These are phyloP conservation scores for Hirschioporus abietinus DNA, from an alignment of 768 basidiomycete genomes.

Conservation along the genomic window DNA sequence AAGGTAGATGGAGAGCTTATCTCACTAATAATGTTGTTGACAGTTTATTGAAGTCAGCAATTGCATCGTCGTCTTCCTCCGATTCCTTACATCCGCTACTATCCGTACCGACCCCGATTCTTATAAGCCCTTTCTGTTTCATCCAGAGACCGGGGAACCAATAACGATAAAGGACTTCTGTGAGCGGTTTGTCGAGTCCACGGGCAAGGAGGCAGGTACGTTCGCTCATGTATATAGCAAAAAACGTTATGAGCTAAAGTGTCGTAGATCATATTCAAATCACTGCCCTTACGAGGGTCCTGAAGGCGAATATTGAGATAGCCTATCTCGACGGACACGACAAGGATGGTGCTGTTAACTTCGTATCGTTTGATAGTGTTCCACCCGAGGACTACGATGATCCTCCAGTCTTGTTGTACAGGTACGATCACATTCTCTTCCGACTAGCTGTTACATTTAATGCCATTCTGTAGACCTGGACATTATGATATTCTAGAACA, in stretches of 20 bases:
- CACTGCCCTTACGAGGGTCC: slow-evolving; percentile 63
- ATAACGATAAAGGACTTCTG: slow-evolving; percentile 67
- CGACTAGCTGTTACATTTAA: slow-evolving; percentile 4
- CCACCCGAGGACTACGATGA: slow-evolving; percentile 32
- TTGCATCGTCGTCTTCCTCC: slow-evolving; percentile 72
- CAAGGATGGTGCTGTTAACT: slow-evolving; percentile 48
- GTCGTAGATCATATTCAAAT: slow-evolving; percentile 77
- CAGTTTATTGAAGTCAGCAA: slow-evolving; percentile 45
- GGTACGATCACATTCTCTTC: slow-evolving; percentile 39
- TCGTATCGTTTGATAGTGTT: slow-evolving; percentile 57
- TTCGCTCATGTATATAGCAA: not conserved
- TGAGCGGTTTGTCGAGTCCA: slow-evolving; percentile 67
- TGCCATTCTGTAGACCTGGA: slow-evolving; percentile 55
- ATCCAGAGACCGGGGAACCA: slow-evolving; percentile 61
- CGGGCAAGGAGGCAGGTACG: slow-evolving; percentile 72
- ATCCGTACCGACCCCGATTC: slow-evolving; percentile 58
- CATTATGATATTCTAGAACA: slow-evolving; percentile 73
- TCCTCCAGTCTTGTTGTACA: slow-evolving; percentile 67
- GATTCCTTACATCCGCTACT: slow-evolving; percentile 79
- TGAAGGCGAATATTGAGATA: slow-evolving; percentile 62
- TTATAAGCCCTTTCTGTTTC: slow-evolving; percentile 69
- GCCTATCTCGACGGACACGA: slow-evolving; percentile 75
- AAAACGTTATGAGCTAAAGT: not conserved
- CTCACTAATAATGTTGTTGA: not conserved
- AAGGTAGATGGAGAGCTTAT: slow-evolving; percentile 32